Base-by-base conservation (phyloP, 2,329 filamentous ascomycete species). In the Chaetomiaceae sp. region DNA sequence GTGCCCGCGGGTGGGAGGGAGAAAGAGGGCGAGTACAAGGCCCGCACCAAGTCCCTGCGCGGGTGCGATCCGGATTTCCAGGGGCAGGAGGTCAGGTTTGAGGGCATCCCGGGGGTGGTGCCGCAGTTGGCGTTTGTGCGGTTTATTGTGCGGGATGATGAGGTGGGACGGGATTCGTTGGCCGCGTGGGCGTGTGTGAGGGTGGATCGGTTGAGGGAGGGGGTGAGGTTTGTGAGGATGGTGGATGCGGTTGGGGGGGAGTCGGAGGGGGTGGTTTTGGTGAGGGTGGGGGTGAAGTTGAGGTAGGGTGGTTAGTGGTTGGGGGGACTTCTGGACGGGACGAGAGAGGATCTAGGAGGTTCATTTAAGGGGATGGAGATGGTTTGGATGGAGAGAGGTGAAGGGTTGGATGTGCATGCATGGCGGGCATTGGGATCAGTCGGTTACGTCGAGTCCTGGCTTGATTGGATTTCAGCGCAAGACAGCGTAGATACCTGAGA, bases 141-240 rank as follows among this genome's bases (percentile, higher is more conserved):
- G 58, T 87, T 97, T 71, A 88, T 94, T 58, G 74, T 97, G 55
- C 85, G 89, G 65, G 88, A 97, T 62, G 85, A 95, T 56, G 85
- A 91, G 64, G 78, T 90, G 55, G 81, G 83, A 4, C 76, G 77
- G 52, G 89, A 97, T 59, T 78, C 84, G 49, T 66, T 95, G 47
- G 84, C 88, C 10, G 88, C 85, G 3, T 97, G 93, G 93, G 82
- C 86, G 2, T 95, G 89, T 60, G 83, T 95, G 56, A 77, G 89
- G 32, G 76, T 97, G 18, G 89, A 96, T 66, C 77, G 89, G 7
- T 65, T 96, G 49, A 79, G 80, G 50, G 69, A 76, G 27, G 91
- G 93, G 1, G 86, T 86, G 56, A 75, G 89, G 10, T 81, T 95
- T 55, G 72, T 97, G 46, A 84, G 83, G 57, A 68, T 97, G 48